Evolutionary conservation across 768 basidiomycete genomes (phyloP), one percentile per base, ranked within the genome.

Genomic region (Russula vinacea): DNA sequence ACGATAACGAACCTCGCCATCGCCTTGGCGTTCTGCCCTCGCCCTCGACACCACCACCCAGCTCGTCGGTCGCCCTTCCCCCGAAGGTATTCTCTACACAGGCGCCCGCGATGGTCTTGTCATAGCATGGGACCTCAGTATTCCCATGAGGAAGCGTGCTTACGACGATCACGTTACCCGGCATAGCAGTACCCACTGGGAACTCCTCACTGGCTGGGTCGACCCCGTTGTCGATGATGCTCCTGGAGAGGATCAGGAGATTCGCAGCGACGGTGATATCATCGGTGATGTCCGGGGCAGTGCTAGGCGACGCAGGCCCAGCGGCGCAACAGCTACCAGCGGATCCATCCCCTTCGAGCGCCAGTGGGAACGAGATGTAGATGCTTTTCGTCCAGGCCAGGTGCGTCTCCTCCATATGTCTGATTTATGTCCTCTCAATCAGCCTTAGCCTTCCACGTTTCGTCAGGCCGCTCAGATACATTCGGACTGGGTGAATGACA

Each of bases 401-500:
- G 88, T 87, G 69, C 67, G 84, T 76, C 32, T 49, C 19, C 9
- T 26, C 9, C 47, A 51, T 58, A 50, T 52, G 9, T 53, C 17
- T 56, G 51, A 33, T 50, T 10, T n/a, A 19, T 37, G 32, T n/a
- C 32, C 26, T 7, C n/a, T 53, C 32, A 32, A 10, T 22, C 24
- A 5, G 6, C 37, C 52, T 55, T 62, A 86, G 83, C 74, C 76
- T 29, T 81, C 85, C 32, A 78, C 81, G 24, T 98, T 97, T 73
- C 83, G 96, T 35, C 95, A 98, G 73, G 89, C 87, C 62, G 86
- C 88, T 10, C 94, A 98, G 72, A 83, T 85, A 6, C 94, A 98
- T 73, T 87, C 87, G 1, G 95, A 98, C 75, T 99, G 96, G 96
- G 85, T 98, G 40, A 99, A 97, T 72, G 96, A 98, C 70, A 84